Evolutionary conservation across 768 basidiomycete genomes (phyloP), one percentile per base, ranked within the genome.

Genomic region (Cyathus striatus): DNA sequence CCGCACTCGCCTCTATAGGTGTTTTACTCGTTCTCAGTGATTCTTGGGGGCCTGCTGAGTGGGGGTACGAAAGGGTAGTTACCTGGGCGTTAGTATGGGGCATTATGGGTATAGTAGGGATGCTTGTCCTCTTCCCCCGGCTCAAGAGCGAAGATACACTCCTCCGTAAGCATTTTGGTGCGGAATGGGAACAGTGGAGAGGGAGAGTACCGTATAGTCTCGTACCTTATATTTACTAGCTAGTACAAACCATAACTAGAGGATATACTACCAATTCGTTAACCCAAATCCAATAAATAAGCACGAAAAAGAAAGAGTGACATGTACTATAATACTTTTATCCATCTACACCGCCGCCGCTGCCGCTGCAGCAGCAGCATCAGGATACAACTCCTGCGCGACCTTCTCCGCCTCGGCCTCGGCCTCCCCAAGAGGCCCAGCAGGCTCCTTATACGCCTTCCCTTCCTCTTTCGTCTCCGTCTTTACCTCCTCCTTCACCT

Each of bases 351-450:
- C n/a, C n/a, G n/a, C n/a, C n/a, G n/a, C n/a, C n/a, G n/a, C n/a
- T n/a, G n/a, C n/a, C n/a, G n/a, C n/a, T n/a, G n/a, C n/a, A n/a
- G n/a, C n/a, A n/a, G 46, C 50, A 22, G 62, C 66, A 41, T 68
- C 67, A 3, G 77, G 76, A 51, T 69, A 80, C 55, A 80, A 50
- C 52, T 79, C 78, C n/a, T 69, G 57, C 0, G 75, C 78, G 14
- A 64, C 75, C 51, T 76, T 73, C 36, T 72, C 64, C 1, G 76
- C 77, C 42, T 74, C 64, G 24, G 64, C 68, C 41, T 79, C 75
- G 30, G 61, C 74, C 38, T 77, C 77, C 25, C 59, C 68, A 23
- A 74, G 33, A 5, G 75, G 77, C 4, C 75, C 75, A 25, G 62
- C 69, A 32, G 57, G 55, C 21, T 49, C 55, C 14, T 45, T 40